Evolutionary conservation across 495 filamentous ascomycete species (phyloP).

Genomic region (Trichodelitschia bisporula): DNA sequence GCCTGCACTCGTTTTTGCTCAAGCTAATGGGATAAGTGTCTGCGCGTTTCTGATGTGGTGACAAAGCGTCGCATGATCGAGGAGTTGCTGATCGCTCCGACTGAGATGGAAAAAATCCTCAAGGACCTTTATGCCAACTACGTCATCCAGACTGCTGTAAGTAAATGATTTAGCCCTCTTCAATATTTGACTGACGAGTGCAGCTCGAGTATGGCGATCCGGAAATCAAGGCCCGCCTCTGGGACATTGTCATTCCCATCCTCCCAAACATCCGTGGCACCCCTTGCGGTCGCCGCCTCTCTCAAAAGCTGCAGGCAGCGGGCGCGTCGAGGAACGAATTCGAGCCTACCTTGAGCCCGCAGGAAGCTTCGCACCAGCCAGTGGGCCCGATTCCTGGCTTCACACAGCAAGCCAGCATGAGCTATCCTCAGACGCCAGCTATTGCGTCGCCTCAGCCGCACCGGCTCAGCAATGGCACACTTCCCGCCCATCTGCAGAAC

Average conservation of each 20-base stretch:
- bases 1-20: no score
- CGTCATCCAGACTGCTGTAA: constrained; percentile 70
- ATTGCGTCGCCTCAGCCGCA: neutral
- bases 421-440: no score
- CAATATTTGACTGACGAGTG: neutral
- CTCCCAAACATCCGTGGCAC: neutral
- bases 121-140: constrained; percentile 91
- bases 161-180: neutral
- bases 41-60: constrained; percentile 45
- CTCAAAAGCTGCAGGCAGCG: neutral
- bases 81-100: constrained; percentile 47
- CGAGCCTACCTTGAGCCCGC: neutral
- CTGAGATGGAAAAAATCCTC: constrained; percentile 64
- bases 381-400: neutral
- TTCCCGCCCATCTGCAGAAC: neutral
- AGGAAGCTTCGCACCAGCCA: no score
- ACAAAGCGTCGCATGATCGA: constrained; percentile 64
- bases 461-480: neutral
- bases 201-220: constrained; percentile 52
- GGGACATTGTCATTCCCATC: neutral
- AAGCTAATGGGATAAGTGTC: no score
- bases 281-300: constrained; percentile 1
- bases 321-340: no score
- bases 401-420: neutral
- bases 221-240: constrained; percentile 30